Conservation (phyloP, 805 yeast genomes). For the Blastobotrys americana region DNA sequence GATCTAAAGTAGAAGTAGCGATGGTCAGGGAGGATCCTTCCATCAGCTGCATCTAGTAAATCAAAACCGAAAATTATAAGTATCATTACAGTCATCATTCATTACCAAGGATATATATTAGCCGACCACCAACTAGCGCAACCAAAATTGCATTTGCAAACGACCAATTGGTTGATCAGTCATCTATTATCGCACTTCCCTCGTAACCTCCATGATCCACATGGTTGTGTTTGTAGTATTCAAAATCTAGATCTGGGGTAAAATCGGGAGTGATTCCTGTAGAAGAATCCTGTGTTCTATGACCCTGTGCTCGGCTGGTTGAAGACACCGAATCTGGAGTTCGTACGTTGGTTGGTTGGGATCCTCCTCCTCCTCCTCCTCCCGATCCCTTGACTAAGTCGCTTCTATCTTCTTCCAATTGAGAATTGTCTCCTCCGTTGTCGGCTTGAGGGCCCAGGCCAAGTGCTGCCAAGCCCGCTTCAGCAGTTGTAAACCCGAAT, state of each 20-base stretch:
- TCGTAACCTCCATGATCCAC: neutral
- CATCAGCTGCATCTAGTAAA: too few species aligned
- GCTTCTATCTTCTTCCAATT: neutral
- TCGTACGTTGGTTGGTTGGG: neutral
- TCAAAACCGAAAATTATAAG: neutral
- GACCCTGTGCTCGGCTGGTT: neutral
- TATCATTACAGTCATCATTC: slow-evolving; percentile 5
- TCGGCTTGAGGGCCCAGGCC: slow-evolving; percentile 35
- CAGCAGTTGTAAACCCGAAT: slow-evolving; percentile 68
- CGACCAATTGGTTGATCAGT: neutral
- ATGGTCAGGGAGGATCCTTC: too few species aligned
- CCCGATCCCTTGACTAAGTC: neutral
- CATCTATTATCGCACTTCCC: neutral
- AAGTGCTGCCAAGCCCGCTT: slow-evolving; percentile 61
- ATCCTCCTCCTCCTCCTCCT: too few species aligned
- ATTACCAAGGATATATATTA: too few species aligned
- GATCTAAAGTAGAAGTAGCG: slow-evolving; percentile 43
- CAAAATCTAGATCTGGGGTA: slow-evolving; percentile 16
- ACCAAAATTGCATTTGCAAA: too few species aligned
- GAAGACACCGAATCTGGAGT: neutral
- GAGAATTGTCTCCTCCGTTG: neutral
- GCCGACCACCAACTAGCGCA: too few species aligned
- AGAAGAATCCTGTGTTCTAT: too few species aligned
- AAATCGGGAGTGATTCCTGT: slow-evolving; percentile 14
- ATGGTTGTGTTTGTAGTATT: slow-evolving; percentile 11